Base-by-base conservation (phyloP, 768 basidiomycete species). In the Termitomyces sp. region DNA sequence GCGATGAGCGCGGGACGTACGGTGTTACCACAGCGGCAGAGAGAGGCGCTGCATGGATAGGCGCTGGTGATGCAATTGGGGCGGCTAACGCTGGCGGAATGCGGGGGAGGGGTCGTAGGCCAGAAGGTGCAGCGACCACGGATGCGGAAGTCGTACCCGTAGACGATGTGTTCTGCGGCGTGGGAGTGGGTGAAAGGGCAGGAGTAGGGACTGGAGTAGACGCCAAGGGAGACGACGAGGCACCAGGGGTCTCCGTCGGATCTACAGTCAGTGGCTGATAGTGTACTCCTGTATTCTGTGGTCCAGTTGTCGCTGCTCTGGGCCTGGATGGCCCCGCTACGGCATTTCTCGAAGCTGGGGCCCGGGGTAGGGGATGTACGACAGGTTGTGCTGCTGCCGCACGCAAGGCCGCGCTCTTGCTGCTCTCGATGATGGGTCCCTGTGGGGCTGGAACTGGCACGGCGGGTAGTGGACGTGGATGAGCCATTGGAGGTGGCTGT, bases 261-360 rank as follows among this genome's bases (percentile, higher is more conserved):
- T 68, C 67, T 4, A 69, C 67, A 8, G 66, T 62, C 55, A 71
- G 57, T 13, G 72, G 56, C 47, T 70, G 72, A 54, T 69, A 69
- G 24, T 67, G 64, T 56, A 70, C 69, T n/a, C 63, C 65, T 1
- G 69, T 50, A 22, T 62, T 16, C 13, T 59, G 54, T 1, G 59
- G 53, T 4, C 45, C 50, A 5, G 57, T 63, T 4, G 65, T 62
- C 18, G 51, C 56, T 32, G 65, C 54, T 16, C 65, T 55, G 13
- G 62, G 63, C 42, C 65, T 54, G 3, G 61, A 47, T 5, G 62
- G 22, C 2, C 20, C 40, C 13, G 62, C n/a, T n/a, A 61, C 37
- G n/a, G 60, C 13, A 1, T 56, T 57, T 30, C 56, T 59, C 4
- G 64, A 62, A 37, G 57, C 14, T 22, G 60, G 58, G 1, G 54